Conservation (phyloP, 176 grass and related monocot species). For the Miscanthus lutarioriparius region DNA sequence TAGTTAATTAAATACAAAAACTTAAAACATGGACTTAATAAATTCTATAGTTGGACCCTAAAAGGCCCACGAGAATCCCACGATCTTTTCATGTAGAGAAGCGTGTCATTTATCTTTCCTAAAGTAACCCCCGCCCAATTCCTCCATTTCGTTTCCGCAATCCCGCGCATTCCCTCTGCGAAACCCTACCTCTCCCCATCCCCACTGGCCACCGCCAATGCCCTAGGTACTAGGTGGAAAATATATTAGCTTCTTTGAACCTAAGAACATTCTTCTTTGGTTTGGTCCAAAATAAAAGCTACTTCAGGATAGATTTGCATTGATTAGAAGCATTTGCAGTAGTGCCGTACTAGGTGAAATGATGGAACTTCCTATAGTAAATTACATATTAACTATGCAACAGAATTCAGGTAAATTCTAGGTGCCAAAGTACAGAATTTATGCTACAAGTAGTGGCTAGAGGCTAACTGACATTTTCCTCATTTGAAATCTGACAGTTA, state of each 20-base stretch:
- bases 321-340: neutral
- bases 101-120: too few relatives aligned
- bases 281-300: neutral
- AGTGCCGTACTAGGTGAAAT: neutral
- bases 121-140: too few relatives aligned
- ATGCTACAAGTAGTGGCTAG: neutral
- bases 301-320: neutral
- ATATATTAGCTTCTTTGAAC: neutral
- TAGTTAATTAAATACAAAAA: too few relatives aligned
- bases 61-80: too few relatives aligned
- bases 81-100: too few relatives aligned
- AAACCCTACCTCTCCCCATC: neutral
- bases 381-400: neutral
- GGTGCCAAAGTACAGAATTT: neutral
- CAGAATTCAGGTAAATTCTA: neutral
- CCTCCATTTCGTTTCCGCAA: neutral
- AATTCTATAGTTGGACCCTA: too few relatives aligned
- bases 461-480: neutral
- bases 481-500: neutral
- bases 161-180: neutral
- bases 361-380: neutral
- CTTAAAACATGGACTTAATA: too few relatives aligned
- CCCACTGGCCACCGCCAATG: neutral
- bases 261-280: neutral
- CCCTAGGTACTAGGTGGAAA: too few relatives aligned